Percentiles rank a stretch among this genome's conserved stretches.
These are phyloP conservation scores for Clavaria fumosa DNA, from an alignment of 768 basidiomycete species.

Conservation along the genomic window DNA sequence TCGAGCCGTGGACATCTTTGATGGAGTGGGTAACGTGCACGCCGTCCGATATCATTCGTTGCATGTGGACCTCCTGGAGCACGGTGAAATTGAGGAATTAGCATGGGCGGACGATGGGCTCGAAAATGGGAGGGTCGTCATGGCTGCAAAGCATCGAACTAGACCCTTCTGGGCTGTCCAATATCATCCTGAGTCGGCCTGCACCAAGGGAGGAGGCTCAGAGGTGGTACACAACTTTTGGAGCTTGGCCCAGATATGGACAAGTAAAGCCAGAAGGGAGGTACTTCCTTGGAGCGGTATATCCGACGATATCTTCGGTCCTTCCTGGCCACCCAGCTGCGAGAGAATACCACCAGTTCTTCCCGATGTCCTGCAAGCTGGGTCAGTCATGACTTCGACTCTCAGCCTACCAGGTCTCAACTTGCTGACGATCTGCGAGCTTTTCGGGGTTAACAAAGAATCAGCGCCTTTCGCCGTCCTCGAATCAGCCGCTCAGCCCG, in stretches of 20 bases:
- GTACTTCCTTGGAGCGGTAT: slow-evolving; percentile 27
- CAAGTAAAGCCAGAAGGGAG: slow-evolving; percentile 21
- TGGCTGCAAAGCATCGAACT: slow-evolving; percentile 50
- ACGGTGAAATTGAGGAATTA: slow-evolving; percentile 41
- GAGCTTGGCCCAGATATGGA: slow-evolving; percentile 49
- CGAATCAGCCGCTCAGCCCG: slow-evolving; percentile 65
- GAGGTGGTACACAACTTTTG: slow-evolving; percentile 64
- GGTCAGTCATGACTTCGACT: slow-evolving; percentile 19
- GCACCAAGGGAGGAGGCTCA: slow-evolving; percentile 54
- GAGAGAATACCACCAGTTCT: slow-evolving; percentile 14
- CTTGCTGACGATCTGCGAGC: slow-evolving; percentile 38
- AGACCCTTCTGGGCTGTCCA: slow-evolving; percentile 81
- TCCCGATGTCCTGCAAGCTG: slow-evolving; percentile 13
- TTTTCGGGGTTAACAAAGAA: slow-evolving; percentile 44
- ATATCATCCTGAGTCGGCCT: slow-evolving; percentile 77
- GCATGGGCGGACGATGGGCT: slow-evolving; percentile 59
- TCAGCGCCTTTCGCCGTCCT: slow-evolving; percentile 50
- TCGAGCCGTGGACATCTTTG: slow-evolving; percentile 41
- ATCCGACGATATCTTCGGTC: slow-evolving; percentile 26
- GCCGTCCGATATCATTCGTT: slow-evolving; percentile 77
- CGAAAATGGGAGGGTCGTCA: slow-evolving; percentile 55
- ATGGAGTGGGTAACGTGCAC: slow-evolving; percentile 33
- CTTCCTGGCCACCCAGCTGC: slow-evolving; percentile 40
- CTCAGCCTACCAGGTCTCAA: slow-evolving; percentile 30
- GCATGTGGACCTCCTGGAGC: slow-evolving; percentile 34